Conservation (phyloP, 2,329 filamentous ascomycete genomes). For the Xylaria sp. region DNA sequence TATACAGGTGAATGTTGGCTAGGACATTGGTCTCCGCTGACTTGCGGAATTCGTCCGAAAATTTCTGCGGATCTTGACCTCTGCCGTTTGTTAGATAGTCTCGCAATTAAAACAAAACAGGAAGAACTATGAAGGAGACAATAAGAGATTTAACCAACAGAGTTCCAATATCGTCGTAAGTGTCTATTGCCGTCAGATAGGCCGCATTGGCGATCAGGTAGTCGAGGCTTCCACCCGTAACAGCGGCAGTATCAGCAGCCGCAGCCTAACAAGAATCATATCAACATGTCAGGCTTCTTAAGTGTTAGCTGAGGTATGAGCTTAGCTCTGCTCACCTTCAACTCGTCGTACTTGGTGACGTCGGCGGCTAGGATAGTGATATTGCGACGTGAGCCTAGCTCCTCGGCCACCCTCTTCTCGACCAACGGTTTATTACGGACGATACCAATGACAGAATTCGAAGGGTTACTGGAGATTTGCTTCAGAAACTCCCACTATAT, state of each 20-base stretch:
- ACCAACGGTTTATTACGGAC: constrained; percentile 1
- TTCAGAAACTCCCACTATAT: constrained; percentile 5
- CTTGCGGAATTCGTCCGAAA: constrained; percentile 2
- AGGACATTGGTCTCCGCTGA: constrained; percentile 8
- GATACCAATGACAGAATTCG: background rate
- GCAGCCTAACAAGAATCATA: background rate
- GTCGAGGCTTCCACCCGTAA: constrained; percentile 5
- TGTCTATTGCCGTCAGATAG: background rate
- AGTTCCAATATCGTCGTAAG: background rate
- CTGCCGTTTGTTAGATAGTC: background rate
- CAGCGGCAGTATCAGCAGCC: background rate
- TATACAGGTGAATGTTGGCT: constrained; percentile 2
- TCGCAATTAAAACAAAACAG: background rate
- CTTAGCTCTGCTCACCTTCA: background rate
- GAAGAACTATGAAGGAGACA: background rate
- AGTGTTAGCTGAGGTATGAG: background rate
- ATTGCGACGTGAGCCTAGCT: background rate
- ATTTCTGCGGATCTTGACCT: background rate
- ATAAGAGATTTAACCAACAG: background rate
- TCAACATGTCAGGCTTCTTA: background rate
- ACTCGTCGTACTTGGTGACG: background rate
- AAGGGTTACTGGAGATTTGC: constrained; percentile 1
- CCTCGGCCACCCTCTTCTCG: background rate
- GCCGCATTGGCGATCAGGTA: constrained; percentile 9
- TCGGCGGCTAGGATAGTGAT: background rate